phyloP scores from a whole-genome alignment of 164 flowering plant genomes.

The Cinnamomum micranthum region DNA sequence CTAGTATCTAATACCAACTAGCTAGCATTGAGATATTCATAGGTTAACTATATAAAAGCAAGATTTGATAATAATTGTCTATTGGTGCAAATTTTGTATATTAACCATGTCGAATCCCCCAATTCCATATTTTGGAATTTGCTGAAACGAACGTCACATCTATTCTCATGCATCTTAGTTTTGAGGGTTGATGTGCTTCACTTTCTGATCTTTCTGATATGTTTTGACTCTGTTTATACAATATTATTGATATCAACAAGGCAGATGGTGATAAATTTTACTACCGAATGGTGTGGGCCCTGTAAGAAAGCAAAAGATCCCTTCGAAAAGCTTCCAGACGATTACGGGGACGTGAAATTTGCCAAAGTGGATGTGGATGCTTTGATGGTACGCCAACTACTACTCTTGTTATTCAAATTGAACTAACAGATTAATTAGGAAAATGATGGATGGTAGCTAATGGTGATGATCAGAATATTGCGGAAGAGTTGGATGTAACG shows the following conservation, averaged over 20 bases:
- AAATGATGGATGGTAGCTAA: neutral
- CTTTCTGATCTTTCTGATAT: neutral
- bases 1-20: too few relatives aligned
- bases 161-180: too few relatives aligned
- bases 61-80: too few relatives aligned
- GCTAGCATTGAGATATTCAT: too few relatives aligned
- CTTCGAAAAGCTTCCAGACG: neutral
- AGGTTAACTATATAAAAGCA: too few relatives aligned
- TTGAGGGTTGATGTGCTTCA: too few relatives aligned
- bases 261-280: conserved; percentile 4
- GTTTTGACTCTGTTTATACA: neutral
- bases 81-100: too few relatives aligned
- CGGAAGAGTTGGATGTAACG: neutral
- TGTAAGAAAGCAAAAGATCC: neutral
- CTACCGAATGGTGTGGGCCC: neutral
- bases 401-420: neutral
- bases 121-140: too few relatives aligned
- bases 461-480: neutral
- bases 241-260: neutral
- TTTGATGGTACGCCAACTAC: neutral
- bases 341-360: neutral
- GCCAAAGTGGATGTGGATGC: neutral
- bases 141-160: too few relatives aligned
- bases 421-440: neutral
- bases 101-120: too few relatives aligned